A percentile compares a stretch with the other conserved stretches of the same genome.
Evolutionary conservation across 2,329 filamentous ascomycete species (phyloP).

Genomic region (Talaromyces sp.): DNA sequence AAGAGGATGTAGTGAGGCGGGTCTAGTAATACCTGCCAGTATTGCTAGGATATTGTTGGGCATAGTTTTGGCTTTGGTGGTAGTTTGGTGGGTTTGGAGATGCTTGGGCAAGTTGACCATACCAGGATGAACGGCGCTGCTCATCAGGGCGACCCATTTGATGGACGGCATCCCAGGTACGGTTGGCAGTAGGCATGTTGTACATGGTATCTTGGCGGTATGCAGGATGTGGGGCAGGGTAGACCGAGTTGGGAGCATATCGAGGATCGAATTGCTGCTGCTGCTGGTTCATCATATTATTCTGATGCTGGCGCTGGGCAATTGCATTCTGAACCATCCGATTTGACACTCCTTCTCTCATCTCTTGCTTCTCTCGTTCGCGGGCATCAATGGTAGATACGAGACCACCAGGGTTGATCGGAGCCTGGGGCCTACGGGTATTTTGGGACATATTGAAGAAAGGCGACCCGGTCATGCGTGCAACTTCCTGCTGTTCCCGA

Average conservation of each 20-base stretch:
- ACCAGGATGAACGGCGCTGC: constrained; percentile 38
- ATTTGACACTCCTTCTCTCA: constrained; percentile 69
- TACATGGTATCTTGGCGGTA: constrained; percentile 35
- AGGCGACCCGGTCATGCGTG: constrained; percentile 75
- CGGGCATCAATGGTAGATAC: constrained; percentile 79
- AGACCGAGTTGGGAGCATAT: constrained; percentile 19
- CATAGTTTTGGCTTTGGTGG: constrained; percentile 30
- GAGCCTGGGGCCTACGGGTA: constrained; percentile 55
- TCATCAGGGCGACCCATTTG: constrained; percentile 35
- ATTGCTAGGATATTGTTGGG: constrained; percentile 30
- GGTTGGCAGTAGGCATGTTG: constrained; percentile 39
- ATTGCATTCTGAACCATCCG: constrained; percentile 75
- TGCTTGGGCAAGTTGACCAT: constrained; percentile 32
- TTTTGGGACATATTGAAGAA: constrained; percentile 68
- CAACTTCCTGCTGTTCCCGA: constrained; percentile 85
- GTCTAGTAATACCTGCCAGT: constrained; percentile 27
- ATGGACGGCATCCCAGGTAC: constrained; percentile 41
- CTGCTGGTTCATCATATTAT: constrained; percentile 36
- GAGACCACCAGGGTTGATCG: constrained; percentile 60
- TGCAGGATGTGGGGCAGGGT: constrained; percentile 14
- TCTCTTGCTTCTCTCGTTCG: constrained; percentile 74
- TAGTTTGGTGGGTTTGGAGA: constrained; percentile 28
- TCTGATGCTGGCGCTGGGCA: constrained; percentile 61
- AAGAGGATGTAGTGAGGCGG: not conserved
- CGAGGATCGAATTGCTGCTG: constrained; percentile 31